Evolutionary conservation across 495 filamentous ascomycete genomes (phyloP), one percentile per base, ranked within the genome.

Genomic region (Oleoguttula mirabilis): DNA sequence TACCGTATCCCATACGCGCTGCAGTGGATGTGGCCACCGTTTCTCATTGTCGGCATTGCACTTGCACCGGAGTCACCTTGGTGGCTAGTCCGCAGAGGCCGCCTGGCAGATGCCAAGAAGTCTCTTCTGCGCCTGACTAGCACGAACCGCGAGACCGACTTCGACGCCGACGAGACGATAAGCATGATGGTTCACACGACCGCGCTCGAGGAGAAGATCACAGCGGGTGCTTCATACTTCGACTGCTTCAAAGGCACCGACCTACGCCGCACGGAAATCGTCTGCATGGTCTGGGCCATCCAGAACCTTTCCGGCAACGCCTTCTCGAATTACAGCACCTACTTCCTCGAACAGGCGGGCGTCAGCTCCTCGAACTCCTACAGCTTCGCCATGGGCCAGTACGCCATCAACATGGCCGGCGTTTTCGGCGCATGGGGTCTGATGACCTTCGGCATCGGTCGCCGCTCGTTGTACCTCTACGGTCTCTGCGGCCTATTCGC

Each of bases 291-390:
- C 39, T 92, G 84, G 82, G 81, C 79, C 3, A 86, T 88, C 41
- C 84, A 92, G 58, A 84, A 82, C 36, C 60, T 88, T 0, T 76
- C 73, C 45, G 84, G 84, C 33, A 83, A 82, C 58, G 75, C 79
- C 1, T 86, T 92, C 58, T 80, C 74, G 39, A 81, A 82, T 50
- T 90, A 85, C 57, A 81, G 77, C 10, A 86, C 80, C 22, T 79
- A 87, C 55, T 90, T 88, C 64, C 63, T 84, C 36, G 64, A 77
- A 45, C 77, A 82, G 50, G 83, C 84, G 3, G 84, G 84, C 15
- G 47, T 65, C 5, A 48, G 50, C 6, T 19, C 43, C 1, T 39
- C 44, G 6, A 52, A 42, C 16, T 38, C 45, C 14, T 64, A 58
- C 53, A 48, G 46, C 41, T 59, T 64, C 37, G 55, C 55, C n/a